Percentiles rank a stretch among this genome's conserved stretches.
These are phyloP conservation scores for Tieghemostelium lacteum DNA, from an alignment of 78 protist genomes.

Conservation along the genomic window DNA sequence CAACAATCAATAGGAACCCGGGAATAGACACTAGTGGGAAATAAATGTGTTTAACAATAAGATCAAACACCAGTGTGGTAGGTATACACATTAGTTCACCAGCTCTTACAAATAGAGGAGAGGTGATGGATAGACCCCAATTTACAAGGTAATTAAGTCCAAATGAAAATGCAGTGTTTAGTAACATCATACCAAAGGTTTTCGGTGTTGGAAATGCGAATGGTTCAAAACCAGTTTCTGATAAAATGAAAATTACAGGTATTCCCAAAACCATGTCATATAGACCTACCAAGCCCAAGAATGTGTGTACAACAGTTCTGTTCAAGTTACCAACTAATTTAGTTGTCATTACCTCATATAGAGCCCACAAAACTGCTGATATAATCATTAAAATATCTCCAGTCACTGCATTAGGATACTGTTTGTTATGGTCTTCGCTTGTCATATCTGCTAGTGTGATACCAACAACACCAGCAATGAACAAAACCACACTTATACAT, in stretches of 20 bases:
- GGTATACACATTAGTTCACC: constrained; percentile 66
- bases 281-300: constrained; percentile 14
- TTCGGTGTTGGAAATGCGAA: background rate
- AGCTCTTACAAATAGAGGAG: constrained; percentile 48
- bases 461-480: constrained; percentile 56
- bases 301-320: constrained; percentile 50
- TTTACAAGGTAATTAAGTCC: background rate
- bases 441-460: constrained; percentile 14
- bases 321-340: constrained; percentile 21
- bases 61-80: constrained; percentile 30
- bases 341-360: constrained; percentile 44
- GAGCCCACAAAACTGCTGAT: constrained; percentile 38
- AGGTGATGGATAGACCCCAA: constrained; percentile 50
- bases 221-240: constrained; percentile 4
- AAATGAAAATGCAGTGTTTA: background rate
- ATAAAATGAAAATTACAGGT: background rate
- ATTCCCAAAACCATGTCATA: constrained; percentile 5
- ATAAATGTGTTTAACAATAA: background rate
- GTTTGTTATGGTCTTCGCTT: too few species aligned
- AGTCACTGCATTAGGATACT: constrained; percentile 38
- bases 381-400: constrained; percentile 60
- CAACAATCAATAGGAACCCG: constrained; percentile 41
- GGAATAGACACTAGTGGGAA: constrained; percentile 47
- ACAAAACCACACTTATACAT: background rate
- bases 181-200: background rate